phyloP scores from a whole-genome alignment of 768 basidiomycete genomes.

The Agrocybe pediades region DNA sequence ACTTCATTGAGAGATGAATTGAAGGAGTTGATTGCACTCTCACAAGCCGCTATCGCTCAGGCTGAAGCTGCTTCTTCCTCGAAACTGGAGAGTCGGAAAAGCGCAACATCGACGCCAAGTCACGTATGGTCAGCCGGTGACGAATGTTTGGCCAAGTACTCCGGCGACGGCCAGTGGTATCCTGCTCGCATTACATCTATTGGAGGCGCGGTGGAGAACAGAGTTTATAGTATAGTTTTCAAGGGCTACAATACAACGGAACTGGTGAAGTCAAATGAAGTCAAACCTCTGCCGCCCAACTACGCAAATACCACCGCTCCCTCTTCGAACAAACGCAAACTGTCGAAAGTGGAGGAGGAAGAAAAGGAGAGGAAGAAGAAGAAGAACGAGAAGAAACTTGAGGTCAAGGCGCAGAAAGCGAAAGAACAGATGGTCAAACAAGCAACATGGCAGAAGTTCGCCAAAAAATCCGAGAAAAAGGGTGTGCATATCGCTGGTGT shows the following conservation, averaged over 20 bases:
- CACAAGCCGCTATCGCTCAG: constrained; percentile 71
- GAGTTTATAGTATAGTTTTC: constrained; percentile 88
- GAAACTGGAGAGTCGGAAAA: constrained; percentile 62
- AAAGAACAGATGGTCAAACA: constrained; percentile 87
- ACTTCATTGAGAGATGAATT: constrained; percentile 75
- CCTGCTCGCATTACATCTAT: constrained; percentile 86
- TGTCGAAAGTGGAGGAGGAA: constrained; percentile 79
- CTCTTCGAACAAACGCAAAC: constrained; percentile 72
- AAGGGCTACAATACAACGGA: constrained; percentile 92
- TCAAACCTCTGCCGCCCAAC: constrained; percentile 70
- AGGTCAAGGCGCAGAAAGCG: constrained; percentile 80
- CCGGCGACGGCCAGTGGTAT: constrained; percentile 83
- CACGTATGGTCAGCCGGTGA: constrained; percentile 79
- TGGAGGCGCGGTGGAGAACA: constrained; percentile 79
- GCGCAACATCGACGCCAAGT: constrained; percentile 47
- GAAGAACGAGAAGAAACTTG: constrained; percentile 93
- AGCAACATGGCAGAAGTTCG: constrained; percentile 91
- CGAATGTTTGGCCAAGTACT: constrained; percentile 86
- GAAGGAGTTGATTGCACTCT: constrained; percentile 80
- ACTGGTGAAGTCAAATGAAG: constrained; percentile 68
- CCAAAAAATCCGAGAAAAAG: constrained; percentile 93
- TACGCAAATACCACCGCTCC: constrained; percentile 43
- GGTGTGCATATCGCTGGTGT: constrained; percentile 89
- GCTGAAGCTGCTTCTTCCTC: constrained; percentile 63
- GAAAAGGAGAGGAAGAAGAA: constrained; percentile 90